Evolutionary conservation across 2,329 filamentous ascomycete species (phyloP).

Genomic region (Botrytis medusae): DNA sequence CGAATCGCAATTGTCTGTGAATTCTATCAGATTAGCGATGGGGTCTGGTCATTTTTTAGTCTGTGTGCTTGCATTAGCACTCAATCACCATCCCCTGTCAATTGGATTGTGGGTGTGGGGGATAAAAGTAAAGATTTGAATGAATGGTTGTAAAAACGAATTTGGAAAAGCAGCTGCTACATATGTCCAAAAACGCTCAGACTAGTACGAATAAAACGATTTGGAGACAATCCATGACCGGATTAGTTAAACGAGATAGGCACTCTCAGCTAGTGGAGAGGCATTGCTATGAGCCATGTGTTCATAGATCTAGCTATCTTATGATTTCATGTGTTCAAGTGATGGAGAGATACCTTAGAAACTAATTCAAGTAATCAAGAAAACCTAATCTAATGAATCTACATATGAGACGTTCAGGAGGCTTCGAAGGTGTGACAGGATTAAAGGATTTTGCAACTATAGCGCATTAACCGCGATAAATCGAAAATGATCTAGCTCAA

Average conservation of each 20-base stretch:
- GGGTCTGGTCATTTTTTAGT: constrained; percentile 27
- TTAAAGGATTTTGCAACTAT: not conserved
- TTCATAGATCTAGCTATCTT: constrained; percentile 5
- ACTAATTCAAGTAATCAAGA: not conserved
- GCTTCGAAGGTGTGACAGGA: not conserved
- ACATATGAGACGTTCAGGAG: constrained; percentile 2
- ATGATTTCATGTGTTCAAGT: constrained; percentile 12
- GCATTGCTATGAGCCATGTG: not conserved
- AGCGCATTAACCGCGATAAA: constrained; percentile 11
- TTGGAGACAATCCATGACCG: not conserved
- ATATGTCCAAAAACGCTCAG: constrained; percentile 12
- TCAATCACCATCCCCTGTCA: not conserved
- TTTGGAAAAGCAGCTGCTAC: constrained; percentile 17
- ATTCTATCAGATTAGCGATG: constrained; percentile 33
- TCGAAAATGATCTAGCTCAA: not conserved
- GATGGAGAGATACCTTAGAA: not conserved
- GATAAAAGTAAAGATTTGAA: constrained; percentile 1
- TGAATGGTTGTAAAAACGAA: constrained; percentile 24
- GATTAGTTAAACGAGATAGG: not conserved
- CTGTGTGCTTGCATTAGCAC: constrained; percentile 33
- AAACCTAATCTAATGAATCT: not conserved
- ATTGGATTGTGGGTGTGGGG: constrained; percentile 1
- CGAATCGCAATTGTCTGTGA: not conserved
- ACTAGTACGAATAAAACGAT: not conserved
- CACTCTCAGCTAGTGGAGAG: not conserved